Percentiles rank a stretch among this genome's conserved stretches.
phyloP scores from a whole-genome alignment of 164 flowering plant species.

The Warburgia ugandensis region DNA sequence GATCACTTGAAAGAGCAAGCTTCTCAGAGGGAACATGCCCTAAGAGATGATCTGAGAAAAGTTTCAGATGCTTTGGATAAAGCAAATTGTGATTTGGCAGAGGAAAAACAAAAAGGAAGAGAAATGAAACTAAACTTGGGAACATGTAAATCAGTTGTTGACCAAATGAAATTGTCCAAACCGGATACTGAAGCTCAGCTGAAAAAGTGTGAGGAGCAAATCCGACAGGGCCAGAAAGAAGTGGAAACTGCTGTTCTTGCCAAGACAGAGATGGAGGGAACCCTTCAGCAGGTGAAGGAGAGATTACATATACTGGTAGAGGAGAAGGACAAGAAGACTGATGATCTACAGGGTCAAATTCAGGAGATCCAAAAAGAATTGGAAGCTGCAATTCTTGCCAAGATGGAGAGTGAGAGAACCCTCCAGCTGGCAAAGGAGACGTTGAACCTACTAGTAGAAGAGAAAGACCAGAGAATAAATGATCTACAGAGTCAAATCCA shows the following conservation, averaged over 20 bases:
- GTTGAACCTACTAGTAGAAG: too few species aligned
- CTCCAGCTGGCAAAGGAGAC: too few species aligned
- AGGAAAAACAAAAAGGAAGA: conserved; percentile 15
- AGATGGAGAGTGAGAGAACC: too few species aligned
- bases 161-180: conserved; percentile 7
- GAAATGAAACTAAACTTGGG: conserved; percentile 19
- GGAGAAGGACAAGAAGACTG: conserved; percentile 31
- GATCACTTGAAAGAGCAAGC: conserved; percentile 21
- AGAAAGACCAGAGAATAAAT: too few species aligned
- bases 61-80: conserved; percentile 23
- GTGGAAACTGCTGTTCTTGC: conserved; percentile 33
- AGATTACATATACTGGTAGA: conserved; percentile 22
- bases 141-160: conserved; percentile 23
- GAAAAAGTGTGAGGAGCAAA: conserved; percentile 21
- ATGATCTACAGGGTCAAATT: conserved; percentile 26
- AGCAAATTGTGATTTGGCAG: conserved; percentile 24
- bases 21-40: conserved; percentile 17
- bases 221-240: conserved; percentile 20
- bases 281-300: conserved; percentile 29
- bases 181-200: conserved; percentile 3
- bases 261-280: conserved; percentile 28
- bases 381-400: too few species aligned
- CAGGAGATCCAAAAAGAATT: conserved; percentile 30
- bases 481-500: too few species aligned
- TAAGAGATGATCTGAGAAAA: conserved; percentile 19